Base-by-base conservation (phyloP, 2,329 filamentous ascomycete species). In the Aspergillus eucalypticola region DNA sequence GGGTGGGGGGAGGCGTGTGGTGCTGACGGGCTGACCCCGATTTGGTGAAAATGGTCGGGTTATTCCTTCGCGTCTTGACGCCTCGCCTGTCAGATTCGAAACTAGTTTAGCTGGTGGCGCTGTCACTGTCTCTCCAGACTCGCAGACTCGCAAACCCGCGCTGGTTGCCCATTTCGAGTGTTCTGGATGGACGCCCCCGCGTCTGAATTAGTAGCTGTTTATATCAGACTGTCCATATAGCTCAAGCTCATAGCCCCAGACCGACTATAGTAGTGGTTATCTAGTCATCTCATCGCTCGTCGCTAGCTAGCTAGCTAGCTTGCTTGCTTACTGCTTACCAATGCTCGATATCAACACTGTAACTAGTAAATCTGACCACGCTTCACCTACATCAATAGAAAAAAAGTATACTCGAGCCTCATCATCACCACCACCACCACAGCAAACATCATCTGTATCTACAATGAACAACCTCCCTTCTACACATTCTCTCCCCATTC, bases 11-110 rank as follows among this genome's bases (percentile, higher is more conserved):
- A 13, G 41, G 17, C 41, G 19, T 11, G 17, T 44, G 41, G 41
- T 44, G 41, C 41, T 44, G 41, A 44, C 41, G 41, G 32, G 41
- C 41, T 42, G 51, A 56, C 53, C 62, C 55, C 39, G 41, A 42
- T 44, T 44, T 23, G 10, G 19, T 17, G 58, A 50, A 29, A 50
- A 21, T 58, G 19, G 41, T 38, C 29, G 23, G 38, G 11, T 32
- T 10, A 15, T 39, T 60, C 35, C 27, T 50, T 27, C 46, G 21
- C 41, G 23, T n/a, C 19, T 25, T 21, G 13, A 41, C 51, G 11
- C 51, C 21, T 27, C 32, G 32, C 17, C 32, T 44, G 6, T 21
- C 41, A 23, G 41, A 15, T 15, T 44, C 19, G 41, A 19, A 42
- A 10, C 17, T 42, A 11, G n/a, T 21, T 35, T 35, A 35, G 41